Percentiles rank a stretch among this genome's conserved stretches.
Conservation (phyloP, 2,329 filamentous ascomycete species). For the Colletotrichum sp. region DNA sequence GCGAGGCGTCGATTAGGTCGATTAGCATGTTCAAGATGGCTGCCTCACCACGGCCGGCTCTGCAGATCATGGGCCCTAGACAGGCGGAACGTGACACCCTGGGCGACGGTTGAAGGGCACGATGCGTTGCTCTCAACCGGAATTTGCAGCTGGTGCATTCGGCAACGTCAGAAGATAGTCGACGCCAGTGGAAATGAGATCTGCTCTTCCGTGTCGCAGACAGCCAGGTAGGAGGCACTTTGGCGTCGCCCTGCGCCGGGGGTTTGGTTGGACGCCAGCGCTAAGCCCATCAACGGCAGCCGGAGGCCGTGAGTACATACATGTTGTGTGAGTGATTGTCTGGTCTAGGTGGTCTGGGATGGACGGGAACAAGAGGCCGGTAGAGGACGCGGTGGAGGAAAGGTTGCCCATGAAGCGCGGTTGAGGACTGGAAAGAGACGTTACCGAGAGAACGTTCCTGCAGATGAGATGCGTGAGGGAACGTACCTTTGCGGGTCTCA, state of each 20-base stretch:
- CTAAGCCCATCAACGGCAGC: not conserved
- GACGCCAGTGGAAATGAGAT: slow-evolving; percentile 8
- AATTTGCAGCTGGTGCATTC: not conserved
- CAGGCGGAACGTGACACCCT: not conserved
- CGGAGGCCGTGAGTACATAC: not conserved
- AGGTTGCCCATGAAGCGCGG: not conserved
- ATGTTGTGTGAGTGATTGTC: slow-evolving; percentile 8
- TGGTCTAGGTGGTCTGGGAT: slow-evolving; percentile 9
- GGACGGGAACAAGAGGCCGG: slow-evolving; percentile 2
- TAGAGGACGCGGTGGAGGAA: not conserved
- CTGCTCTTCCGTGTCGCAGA: slow-evolving; percentile 4
- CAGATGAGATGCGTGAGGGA: not conserved
- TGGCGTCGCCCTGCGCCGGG: not conserved
- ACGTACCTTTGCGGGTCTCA: slow-evolving; percentile 3
- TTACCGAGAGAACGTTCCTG: slow-evolving; percentile 21
- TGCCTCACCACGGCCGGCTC: not conserved
- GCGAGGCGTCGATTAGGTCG: not conserved
- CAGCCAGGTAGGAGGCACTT: not conserved
- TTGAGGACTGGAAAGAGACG: slow-evolving; percentile 5
- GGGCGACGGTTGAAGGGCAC: not conserved
- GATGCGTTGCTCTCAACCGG: not conserved
- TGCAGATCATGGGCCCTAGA: slow-evolving; percentile 5
- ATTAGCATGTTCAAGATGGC: not conserved
- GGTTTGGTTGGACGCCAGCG: slow-evolving; percentile 1
- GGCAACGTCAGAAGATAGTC: slow-evolving; percentile 5